These are phyloP conservation scores for Xerocomus nothofagi DNA, from an alignment of 1,284 basidiomycete species.

Conservation along the genomic window DNA sequence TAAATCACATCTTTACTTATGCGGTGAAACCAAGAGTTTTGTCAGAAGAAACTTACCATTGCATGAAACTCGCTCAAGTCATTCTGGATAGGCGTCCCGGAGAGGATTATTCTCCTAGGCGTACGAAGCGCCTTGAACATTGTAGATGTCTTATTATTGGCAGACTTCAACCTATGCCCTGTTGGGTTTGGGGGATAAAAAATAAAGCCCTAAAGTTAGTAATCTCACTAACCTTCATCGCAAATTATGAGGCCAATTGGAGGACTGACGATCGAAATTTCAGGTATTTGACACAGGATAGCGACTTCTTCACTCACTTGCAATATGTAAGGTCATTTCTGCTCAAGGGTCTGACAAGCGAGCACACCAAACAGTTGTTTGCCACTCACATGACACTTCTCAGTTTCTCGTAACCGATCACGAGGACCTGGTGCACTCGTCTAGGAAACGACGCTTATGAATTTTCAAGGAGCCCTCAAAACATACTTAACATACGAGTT, in stretches of 20 bases:
- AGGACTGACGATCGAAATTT: slow-evolving; percentile 48
- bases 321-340: slow-evolving; percentile 64
- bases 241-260: slow-evolving; percentile 93
- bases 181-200: background rate
- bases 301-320: slow-evolving; percentile 45
- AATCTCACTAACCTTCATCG: slow-evolving; percentile 73
- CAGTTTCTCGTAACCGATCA: slow-evolving; percentile 95
- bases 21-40: slow-evolving; percentile 3
- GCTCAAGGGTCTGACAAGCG: slow-evolving; percentile 4
- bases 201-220: background rate
- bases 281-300: slow-evolving; percentile 1
- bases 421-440: slow-evolving; percentile 79
- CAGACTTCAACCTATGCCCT: slow-evolving; percentile 94
- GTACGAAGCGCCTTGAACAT: slow-evolving; percentile 85
- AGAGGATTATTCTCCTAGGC: slow-evolving; percentile 80
- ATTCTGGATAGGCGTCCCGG: slow-evolving; percentile 98
- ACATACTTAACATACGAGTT: slow-evolving; percentile 52
- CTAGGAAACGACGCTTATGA: slow-evolving; percentile 38
- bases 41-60: slow-evolving; percentile 61
- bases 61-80: slow-evolving; percentile 94
- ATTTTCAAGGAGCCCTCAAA: background rate
- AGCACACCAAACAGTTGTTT: background rate
- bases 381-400: slow-evolving; percentile 70
- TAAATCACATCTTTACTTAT: background rate
- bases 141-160: slow-evolving; percentile 86